Base-by-base conservation (phyloP, 768 basidiomycete genomes). In the Daedaleopsis nitida region DNA sequence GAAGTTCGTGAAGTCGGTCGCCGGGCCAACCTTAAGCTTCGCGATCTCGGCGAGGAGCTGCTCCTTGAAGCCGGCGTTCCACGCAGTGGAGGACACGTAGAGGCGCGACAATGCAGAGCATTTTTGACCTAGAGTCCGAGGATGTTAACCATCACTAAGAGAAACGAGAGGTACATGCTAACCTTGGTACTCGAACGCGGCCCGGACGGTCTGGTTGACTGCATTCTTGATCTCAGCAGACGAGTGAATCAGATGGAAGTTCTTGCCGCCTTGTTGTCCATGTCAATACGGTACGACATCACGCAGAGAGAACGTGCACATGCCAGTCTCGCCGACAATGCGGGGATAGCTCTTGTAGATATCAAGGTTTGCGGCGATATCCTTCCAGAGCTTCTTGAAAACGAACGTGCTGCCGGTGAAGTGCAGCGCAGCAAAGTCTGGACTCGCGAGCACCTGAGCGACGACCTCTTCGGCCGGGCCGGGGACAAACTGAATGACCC, bases 401-500 rank as follows among this genome's bases (percentile, higher is more conserved):
- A 99, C 86, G 67, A 85, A 83, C 3, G 97, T 98, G 71, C 91
- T 94, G 23, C 97, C 97, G 0, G 97, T 99, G 78, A 98, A 98
- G 78, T 98, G 94, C 56, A 99, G 81, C 19, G 89, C 91, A 1
- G 94, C 89, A 69, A 99, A 98, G 63, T 78, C 76, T 16, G 81
- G 82, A 78, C 94, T 87, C 52, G 80, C 81, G 74, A 97, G 89
- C 34, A 86, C 91, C 72, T 94, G 91, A 47, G 82, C 84, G 61
- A 96, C 96, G 55, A 97, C 86, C 63, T 93, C 88, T 1, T 88
- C 80, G 5, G 96, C 87, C 21, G 92, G 87, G 5, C 92, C 94
- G 1, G 96, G 97, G 32, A 96, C 87, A 76, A 99, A 99, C 74
- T 99, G 97, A 75, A 99, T 93, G 61, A 98, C 97, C 59, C 91